Evolutionary conservation across 2,329 filamentous ascomycete genomes (phyloP).

Genomic region (Pestalotiopsis sp.): DNA sequence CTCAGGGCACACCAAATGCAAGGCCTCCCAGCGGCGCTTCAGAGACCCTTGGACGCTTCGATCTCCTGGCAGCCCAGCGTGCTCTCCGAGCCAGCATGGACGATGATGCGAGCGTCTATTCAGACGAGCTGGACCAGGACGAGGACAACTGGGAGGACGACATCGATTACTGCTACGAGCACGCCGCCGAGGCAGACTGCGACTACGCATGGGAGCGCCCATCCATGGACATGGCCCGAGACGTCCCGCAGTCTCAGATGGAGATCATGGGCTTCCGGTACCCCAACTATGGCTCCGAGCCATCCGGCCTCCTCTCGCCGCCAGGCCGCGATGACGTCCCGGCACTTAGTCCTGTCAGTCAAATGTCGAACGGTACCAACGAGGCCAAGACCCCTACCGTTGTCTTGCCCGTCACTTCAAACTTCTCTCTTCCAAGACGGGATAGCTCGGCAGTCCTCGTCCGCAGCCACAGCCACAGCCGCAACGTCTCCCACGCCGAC

Average conservation of each 20-base stretch:
- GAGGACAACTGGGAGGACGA: slow-evolving; percentile 65
- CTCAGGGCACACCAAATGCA: slow-evolving; percentile 26
- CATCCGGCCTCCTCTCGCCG: slow-evolving; percentile 29
- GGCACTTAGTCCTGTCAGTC: slow-evolving; percentile 50
- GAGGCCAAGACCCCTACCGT: slow-evolving; percentile 47
- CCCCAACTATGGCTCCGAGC: neutral
- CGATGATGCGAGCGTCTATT: slow-evolving; percentile 20
- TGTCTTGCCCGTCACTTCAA: slow-evolving; percentile 38
- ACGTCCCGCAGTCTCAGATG: slow-evolving; percentile 11
- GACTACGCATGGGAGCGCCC: slow-evolving; percentile 65
- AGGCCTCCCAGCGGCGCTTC: slow-evolving; percentile 49
- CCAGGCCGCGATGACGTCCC: slow-evolving; percentile 41
- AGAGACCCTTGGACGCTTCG: slow-evolving; percentile 50
- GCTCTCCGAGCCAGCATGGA: slow-evolving; percentile 27
- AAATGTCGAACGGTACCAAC: slow-evolving; percentile 39
- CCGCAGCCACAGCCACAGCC: slow-evolving; percentile 30
- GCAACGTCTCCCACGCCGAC: slow-evolving; percentile 47
- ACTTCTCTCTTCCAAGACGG: slow-evolving; percentile 52
- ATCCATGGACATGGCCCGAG: slow-evolving; percentile 48
- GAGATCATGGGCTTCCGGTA: neutral
- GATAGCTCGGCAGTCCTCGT: slow-evolving; percentile 33
- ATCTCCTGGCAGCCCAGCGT: slow-evolving; percentile 37
- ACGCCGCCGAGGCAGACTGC: slow-evolving; percentile 66
- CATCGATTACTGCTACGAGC: slow-evolving; percentile 71
- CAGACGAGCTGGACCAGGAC: slow-evolving; percentile 29